Percentiles rank a stretch among this genome's conserved stretches.
phyloP scores from a whole-genome alignment of 371 early-diverging fungal species.

The Mucor lusitanicus region DNA sequence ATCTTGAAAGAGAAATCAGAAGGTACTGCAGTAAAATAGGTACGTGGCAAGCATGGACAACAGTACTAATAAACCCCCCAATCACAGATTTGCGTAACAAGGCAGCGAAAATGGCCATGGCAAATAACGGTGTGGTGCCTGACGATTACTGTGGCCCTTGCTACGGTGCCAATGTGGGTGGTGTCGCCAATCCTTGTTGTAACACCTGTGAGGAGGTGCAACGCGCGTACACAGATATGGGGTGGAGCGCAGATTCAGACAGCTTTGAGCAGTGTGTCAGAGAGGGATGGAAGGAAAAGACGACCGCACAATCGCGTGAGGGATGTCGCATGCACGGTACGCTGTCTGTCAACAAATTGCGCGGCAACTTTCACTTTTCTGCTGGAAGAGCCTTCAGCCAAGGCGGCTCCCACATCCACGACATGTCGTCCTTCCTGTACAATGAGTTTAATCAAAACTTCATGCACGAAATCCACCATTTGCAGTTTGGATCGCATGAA shows the following conservation, averaged over 20 bases:
- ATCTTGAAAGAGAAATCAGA: constrained; percentile 59
- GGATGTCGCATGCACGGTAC: constrained; percentile 89
- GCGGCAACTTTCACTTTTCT: constrained; percentile 92
- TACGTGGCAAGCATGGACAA: background rate
- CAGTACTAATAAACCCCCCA: background rate
- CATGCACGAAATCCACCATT: constrained; percentile 77
- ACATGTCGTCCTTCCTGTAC: constrained; percentile 36
- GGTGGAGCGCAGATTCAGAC: constrained; percentile 82
- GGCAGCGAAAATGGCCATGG: constrained; percentile 14
- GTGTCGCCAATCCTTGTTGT: constrained; percentile 71
- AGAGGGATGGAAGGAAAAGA: constrained; percentile 79
- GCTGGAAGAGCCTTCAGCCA: constrained; percentile 84
- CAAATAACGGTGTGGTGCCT: constrained; percentile 6
- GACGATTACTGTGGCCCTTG: constrained; percentile 85
- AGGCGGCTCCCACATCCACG: constrained; percentile 71
- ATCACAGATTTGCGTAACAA: constrained; percentile 23
- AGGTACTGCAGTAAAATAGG: constrained; percentile 30
- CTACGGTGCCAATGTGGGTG: constrained; percentile 74
- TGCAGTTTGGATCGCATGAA: constrained; percentile 79
- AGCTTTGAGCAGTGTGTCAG: constrained; percentile 86
- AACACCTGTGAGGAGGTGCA: constrained; percentile 93
- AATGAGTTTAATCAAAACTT: constrained; percentile 66
- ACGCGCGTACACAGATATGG: constrained; percentile 73
- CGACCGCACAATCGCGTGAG: constrained; percentile 76
- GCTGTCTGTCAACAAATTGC: constrained; percentile 84